Evolutionary conservation across 2,329 filamentous ascomycete species (phyloP).

Genomic region (Ascochyta lentis): DNA sequence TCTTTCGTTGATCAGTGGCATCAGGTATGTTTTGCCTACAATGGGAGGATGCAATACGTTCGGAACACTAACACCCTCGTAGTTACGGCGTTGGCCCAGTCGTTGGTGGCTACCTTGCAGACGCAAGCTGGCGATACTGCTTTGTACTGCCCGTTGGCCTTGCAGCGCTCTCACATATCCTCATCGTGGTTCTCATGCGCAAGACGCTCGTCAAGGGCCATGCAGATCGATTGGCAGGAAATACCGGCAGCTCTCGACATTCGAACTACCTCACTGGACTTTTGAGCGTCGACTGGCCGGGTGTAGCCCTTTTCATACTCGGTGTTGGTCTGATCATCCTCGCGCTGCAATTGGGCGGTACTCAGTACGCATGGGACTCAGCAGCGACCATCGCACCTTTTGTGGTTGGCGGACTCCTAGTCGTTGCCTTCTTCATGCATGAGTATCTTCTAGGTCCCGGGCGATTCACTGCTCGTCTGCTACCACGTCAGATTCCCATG

Average conservation of each 20-base stretch:
- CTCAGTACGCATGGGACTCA: constrained; percentile 63
- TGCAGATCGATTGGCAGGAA: constrained; percentile 42
- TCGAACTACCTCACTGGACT: constrained; percentile 43
- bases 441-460: constrained; percentile 61
- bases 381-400: constrained; percentile 62
- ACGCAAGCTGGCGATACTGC: constrained; percentile 69
- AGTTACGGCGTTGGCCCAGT: constrained; percentile 68
- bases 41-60: neutral
- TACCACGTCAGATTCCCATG: constrained; percentile 67
- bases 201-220: constrained; percentile 63
- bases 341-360: constrained; percentile 62
- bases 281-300: constrained; percentile 55
- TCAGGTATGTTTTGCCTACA: constrained; percentile 44
- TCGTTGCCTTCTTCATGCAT: constrained; percentile 60
- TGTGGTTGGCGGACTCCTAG: constrained; percentile 56
- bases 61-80: neutral
- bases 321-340: constrained; percentile 48
- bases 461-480: constrained; percentile 54
- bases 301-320: constrained; percentile 43
- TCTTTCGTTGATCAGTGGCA: constrained; percentile 67
- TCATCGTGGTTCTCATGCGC: constrained; percentile 64
- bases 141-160: constrained; percentile 61
- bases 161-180: constrained; percentile 56
- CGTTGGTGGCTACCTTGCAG: constrained; percentile 64
- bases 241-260: constrained; percentile 36